These are phyloP conservation scores for slime mould (Dictyostelium discoideum) DNA, from an alignment of 78 protist species.

Conservation along the genomic window dicty_2.7 NC_007088.5:5555501-5556000, in stretches of 20 bases:
- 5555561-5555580: slow-evolving; percentile 35
- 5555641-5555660: not conserved
- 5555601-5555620: not conserved
- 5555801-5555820: no score
- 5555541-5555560: slow-evolving; percentile 51
- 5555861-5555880: not conserved
- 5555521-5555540: slow-evolving; percentile 46
- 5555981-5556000: not conserved
- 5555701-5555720: slow-evolving; percentile 61
- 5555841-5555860: not conserved
- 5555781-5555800: not conserved
- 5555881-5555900: not conserved
- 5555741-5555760: not conserved
- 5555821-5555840: no score
- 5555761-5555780: not conserved
- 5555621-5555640: slow-evolving; percentile 17
- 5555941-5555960: not conserved
- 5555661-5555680: slow-evolving; percentile 34
- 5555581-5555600: slow-evolving; percentile 13
- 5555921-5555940: not conserved
- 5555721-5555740: not conserved
- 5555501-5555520: slow-evolving; percentile 12
- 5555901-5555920: not conserved
- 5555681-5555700: slow-evolving; percentile 38
- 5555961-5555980: not conserved